Conservation (phyloP, 169 alveolate species). For the Pseudocohnilembus persalinus region DNA sequence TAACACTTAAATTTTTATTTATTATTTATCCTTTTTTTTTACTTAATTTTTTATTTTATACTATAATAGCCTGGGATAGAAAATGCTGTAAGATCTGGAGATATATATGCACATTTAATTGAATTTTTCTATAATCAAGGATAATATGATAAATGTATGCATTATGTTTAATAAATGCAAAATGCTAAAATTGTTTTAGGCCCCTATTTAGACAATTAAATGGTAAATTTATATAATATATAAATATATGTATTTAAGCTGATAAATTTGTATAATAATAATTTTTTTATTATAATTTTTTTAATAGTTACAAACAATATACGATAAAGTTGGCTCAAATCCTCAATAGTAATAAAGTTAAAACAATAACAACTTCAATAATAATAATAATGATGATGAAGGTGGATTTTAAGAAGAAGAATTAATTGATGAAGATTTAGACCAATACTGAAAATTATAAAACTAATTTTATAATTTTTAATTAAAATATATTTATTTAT, state of each 20-base stretch:
- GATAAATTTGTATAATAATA: neutral
- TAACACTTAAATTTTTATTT: neutral
- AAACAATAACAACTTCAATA: neutral
- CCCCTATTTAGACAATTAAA: conserved; percentile 68
- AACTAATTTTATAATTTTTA: too few relatives aligned
- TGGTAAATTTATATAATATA: conserved; percentile 37
- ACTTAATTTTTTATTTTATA: too few relatives aligned
- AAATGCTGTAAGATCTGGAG: conserved; percentile 74
- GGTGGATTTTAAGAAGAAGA: conserved; percentile 19
- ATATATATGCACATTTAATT: conserved; percentile 70
- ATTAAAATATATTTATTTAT: too few relatives aligned
- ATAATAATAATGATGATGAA: conserved; percentile 9
- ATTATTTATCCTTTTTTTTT: neutral
- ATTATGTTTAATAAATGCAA: conserved; percentile 57
- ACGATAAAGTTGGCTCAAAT: conserved; percentile 6
- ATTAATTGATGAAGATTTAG: neutral
- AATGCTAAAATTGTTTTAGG: conserved; percentile 54
- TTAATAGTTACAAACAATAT: conserved; percentile 17
- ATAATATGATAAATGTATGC: conserved; percentile 43
- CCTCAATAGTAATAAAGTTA: neutral
- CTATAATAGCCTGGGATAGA: conserved; percentile 73
- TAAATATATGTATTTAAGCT: neutral
- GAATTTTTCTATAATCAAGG: conserved; percentile 52
- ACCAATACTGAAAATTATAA: neutral
- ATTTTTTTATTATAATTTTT: neutral